Base-by-base conservation (phyloP, 1,139 yeast genomes). In the Hyphopichia khmerensis region DNA sequence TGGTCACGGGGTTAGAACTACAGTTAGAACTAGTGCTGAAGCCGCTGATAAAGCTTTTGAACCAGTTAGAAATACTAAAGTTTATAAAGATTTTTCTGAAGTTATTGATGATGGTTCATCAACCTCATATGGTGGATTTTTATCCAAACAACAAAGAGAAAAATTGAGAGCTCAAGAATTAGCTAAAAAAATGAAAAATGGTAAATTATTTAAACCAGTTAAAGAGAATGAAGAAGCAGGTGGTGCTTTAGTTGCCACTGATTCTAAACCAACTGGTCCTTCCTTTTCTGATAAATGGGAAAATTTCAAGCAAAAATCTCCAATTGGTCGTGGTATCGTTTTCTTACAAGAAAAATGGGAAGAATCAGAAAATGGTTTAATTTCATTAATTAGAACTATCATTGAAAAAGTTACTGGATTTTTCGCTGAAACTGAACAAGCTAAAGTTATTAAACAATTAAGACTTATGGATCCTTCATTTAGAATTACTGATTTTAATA, bases 381-480 rank as follows among this genome's bases (percentile, higher is more conserved):
- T 95, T 49, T 81, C 95, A 16, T 69, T 87, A 38, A 66, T 93
- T 42, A 82, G 99, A 69, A 87, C 95, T 16, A 70, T 95, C 33
- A 62, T 87, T 34, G 91, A 85, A 59, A 87, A 88, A 59, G 72
- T 93, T 43, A 85, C 95, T 40, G 90, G 96, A 4, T 80, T 89
- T 56, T 93, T 95, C 59, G 93, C 95, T 21, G 99, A 95, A 68
- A 95, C 98, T 35, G 99, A 95, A 69, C 84, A 89, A 51, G 98
- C 96, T 27, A 85, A 87, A 63, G 99, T 91, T 23, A 75, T 88
- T 49, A 84, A 86, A 52, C 83, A 86, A 62, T 89, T 95, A 70
- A 87, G 82, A 67, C 79, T 83, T 60, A 84, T 93, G 79, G 99
- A 95, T 65, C 96, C 99, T 41, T 72, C 80, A 31, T 95, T 93